Evolutionary conservation across 2,329 filamentous ascomycete genomes (phyloP), one percentile per base, ranked within the genome.

Genomic region (Microcera coccophila): DNA sequence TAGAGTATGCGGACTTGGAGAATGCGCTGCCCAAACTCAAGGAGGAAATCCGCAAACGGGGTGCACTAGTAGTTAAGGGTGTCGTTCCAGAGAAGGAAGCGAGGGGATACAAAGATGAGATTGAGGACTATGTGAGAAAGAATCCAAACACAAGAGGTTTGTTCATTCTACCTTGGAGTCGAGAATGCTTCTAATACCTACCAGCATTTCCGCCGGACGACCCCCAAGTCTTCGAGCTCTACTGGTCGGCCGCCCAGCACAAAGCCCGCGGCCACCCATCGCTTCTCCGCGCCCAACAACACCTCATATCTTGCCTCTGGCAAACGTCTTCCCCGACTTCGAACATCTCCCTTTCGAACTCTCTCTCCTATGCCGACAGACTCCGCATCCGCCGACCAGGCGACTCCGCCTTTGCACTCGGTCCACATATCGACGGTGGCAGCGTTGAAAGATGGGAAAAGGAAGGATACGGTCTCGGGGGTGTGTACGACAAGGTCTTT

Each of bases 391-490:
- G 85, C 3, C 76, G 80, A 47, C 85, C 85, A 0, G 85, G 85
- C 4, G 85, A 90, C 59, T 69, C 75, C 1, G 74, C 74, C 3
- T 90, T 90, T 54, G 81, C 85, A 0, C 74, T 89, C 0, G 85
- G 85, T 0, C 84, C 85, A 1, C 85, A 90, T 58, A 71, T 84
- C 1, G 85, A 90, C 54, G 84, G 84, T 12, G 85, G 85, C 17
- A 85, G 82, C 39, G 76, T 87, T 2, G 85, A 90, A 65, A 74
- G 85, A 3, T 90, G 86, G 85, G 85, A 89, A 61, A 71, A 70
- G 21, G 66, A 76, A 1, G 85, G 85, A 1, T 90, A 90, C 52
- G 80, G 82, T 0, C 67, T 60, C 2, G 76, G 82, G 11, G 70
- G 73, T 3, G 85, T 90, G 3, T 96, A 95, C 63, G 77, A 85